Percentiles rank a stretch among this genome's conserved stretches.
Evolutionary conservation across 441 rosid species (phyloP).

Genomic region (Pelargonium myrrhifolium): DNA sequence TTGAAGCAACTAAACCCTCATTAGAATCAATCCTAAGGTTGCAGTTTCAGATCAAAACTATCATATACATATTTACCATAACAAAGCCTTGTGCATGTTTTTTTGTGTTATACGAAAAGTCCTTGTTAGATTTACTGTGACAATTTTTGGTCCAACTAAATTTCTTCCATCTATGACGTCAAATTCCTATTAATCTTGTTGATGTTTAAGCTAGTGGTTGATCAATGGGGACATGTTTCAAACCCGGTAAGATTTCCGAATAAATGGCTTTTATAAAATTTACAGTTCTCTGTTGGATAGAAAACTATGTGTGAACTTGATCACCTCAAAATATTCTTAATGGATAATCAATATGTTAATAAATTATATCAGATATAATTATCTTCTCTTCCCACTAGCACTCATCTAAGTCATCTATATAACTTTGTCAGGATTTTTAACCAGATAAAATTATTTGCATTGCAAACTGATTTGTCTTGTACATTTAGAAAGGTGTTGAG

Average conservation of each 20-base stretch:
- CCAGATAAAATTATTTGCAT: neutral
- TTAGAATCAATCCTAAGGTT: neutral
- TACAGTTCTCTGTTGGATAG: neutral
- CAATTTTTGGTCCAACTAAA: neutral
- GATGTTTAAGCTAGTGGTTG: neutral
- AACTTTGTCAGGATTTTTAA: neutral
- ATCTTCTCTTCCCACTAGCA: neutral
- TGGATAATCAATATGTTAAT: neutral
- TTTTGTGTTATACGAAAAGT: neutral
- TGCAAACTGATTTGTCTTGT: neutral
- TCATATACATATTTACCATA: neutral
- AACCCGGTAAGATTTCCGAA: neutral
- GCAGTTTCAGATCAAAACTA: neutral
- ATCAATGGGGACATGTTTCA: neutral
- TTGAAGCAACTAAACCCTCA: neutral
- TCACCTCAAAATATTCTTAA: neutral
- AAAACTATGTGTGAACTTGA: neutral
- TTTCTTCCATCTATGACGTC: neutral
- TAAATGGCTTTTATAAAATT: neutral
- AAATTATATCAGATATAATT: neutral
- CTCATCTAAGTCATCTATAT: neutral
- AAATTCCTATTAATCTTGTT: neutral
- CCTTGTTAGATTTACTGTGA: neutral
- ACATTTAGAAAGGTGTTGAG: neutral
- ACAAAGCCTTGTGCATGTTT: neutral